These are phyloP conservation scores for Rhodotorula kratochvilovae DNA, from an alignment of 768 basidiomycete genomes.

Conservation along the genomic window DNA sequence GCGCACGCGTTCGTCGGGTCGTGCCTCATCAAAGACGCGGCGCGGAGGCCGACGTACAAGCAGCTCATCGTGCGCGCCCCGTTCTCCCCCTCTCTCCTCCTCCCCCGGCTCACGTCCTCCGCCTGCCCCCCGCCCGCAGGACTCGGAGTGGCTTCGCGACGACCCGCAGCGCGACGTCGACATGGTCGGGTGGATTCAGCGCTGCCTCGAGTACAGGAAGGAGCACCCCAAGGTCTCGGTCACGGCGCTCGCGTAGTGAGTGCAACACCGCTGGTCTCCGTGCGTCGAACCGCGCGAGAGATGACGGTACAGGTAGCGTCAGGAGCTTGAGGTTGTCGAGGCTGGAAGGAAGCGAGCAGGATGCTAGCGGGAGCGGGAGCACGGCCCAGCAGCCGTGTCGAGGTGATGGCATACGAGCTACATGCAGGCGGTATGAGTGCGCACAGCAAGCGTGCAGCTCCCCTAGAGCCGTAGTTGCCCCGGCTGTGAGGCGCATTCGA, in stretches of 20 bases:
- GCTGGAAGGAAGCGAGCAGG: no score
- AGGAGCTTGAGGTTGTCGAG: no score
- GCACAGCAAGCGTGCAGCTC: no score
- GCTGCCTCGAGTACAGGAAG: slow-evolving; percentile 40
- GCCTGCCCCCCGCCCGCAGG: slow-evolving; percentile 50
- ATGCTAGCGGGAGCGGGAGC: no score
- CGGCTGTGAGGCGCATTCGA: no score
- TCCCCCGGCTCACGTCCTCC: background rate
- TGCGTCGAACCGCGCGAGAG: no score
- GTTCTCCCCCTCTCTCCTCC: slow-evolving; percentile 1
- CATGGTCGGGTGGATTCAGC: slow-evolving; percentile 75
- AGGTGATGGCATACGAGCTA: no score
- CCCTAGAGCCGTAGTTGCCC: no score
- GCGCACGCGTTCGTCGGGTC: slow-evolving; percentile 76
- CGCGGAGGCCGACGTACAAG: slow-evolving; percentile 71
- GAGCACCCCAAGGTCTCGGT: slow-evolving; percentile 25
- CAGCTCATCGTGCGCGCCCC: slow-evolving; percentile 62
- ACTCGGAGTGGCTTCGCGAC: slow-evolving; percentile 70
- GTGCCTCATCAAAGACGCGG: slow-evolving; percentile 78
- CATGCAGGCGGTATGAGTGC: no score
- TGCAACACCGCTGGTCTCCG: no score
- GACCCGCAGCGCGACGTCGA: slow-evolving; percentile 65
- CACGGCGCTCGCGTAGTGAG: slow-evolving; percentile 20
- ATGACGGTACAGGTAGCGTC: no score
- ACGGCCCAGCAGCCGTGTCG: no score